Percentiles rank a stretch among this genome's conserved stretches.
phyloP scores from a whole-genome alignment of 768 basidiomycete species.

The Tremella yokohamensis region DNA sequence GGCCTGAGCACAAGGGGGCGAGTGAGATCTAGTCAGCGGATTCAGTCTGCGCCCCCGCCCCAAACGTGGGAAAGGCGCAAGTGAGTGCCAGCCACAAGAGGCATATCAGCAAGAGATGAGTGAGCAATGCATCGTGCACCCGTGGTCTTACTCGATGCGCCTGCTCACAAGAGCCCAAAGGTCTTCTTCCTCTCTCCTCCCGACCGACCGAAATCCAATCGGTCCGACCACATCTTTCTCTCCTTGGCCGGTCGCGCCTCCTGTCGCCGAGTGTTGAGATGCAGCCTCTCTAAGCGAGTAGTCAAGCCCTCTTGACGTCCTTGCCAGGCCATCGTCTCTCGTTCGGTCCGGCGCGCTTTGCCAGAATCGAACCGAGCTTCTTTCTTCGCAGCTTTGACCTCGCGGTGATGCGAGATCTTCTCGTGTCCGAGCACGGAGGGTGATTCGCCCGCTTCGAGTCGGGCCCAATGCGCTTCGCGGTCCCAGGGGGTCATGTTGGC shows the following conservation, averaged over 20 bases:
- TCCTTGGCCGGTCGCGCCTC: slow-evolving; percentile 28
- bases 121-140: too few relatives aligned
- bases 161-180: background rate
- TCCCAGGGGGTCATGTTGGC: slow-evolving; percentile 9
- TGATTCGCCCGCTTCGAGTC: slow-evolving; percentile 15
- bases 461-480: slow-evolving; percentile 22
- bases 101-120: too few relatives aligned
- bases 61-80: too few relatives aligned
- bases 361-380: slow-evolving; percentile 15
- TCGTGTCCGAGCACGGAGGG: slow-evolving; percentile 13
- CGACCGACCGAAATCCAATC: background rate
- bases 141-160: too few relatives aligned
- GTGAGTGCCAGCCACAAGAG: too few relatives aligned
- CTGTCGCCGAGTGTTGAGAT: slow-evolving; percentile 36
- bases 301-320: slow-evolving; percentile 26
- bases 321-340: slow-evolving; percentile 34
- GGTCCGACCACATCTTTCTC: slow-evolving; percentile 7
- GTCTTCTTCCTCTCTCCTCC: slow-evolving; percentile 1
- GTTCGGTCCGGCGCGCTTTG: slow-evolving; percentile 20
- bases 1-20: too few relatives aligned
- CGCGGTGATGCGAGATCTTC: background rate
- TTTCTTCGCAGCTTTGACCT: slow-evolving; percentile 12
- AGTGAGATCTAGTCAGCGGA: too few relatives aligned
- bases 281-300: slow-evolving; percentile 26
- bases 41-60: too few relatives aligned